Evolutionary conservation across 345 rosid species (phyloP).

Genomic region (Durio zibethinus): DNA sequence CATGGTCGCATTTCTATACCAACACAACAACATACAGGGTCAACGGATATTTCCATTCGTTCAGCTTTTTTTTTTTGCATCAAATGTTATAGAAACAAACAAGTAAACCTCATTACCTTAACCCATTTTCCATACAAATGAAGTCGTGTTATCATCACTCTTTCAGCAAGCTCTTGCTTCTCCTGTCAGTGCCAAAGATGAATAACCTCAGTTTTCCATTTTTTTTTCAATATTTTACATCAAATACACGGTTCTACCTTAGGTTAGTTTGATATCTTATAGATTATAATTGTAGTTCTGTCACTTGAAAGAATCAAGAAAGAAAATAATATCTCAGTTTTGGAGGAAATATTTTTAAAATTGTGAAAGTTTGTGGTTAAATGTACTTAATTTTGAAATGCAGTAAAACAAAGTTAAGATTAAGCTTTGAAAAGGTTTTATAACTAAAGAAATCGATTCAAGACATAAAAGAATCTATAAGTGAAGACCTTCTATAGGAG

Average conservation of each 20-base stretch:
- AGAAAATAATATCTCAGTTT: not conserved
- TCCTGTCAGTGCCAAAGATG: constrained; percentile 46
- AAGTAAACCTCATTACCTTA: constrained; percentile 46
- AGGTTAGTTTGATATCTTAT: not conserved
- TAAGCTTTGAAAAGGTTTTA: too few relatives aligned
- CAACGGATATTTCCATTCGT: not conserved
- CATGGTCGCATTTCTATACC: constrained; percentile 87
- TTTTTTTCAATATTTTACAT: not conserved
- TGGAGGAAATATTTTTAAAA: too few relatives aligned
- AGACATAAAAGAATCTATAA: too few relatives aligned
- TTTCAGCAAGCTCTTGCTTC: constrained; percentile 86
- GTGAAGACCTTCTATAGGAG: too few relatives aligned
- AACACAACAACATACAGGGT: not conserved
- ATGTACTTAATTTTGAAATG: too few relatives aligned
- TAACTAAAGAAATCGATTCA: too few relatives aligned
- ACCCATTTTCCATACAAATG: constrained; percentile 92
- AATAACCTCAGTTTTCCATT: not conserved
- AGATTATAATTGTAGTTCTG: not conserved
- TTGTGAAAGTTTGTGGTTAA: too few relatives aligned
- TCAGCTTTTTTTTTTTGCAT: not conserved
- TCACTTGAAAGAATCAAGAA: not conserved
- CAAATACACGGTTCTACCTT: not conserved
- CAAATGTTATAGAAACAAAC: not conserved
- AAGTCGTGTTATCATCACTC: constrained; percentile 96
- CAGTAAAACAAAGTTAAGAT: too few relatives aligned